Percentiles rank a stretch among this genome's conserved stretches.
Conservation (phyloP, 768 basidiomycete species). For the Termitomyces sp. region DNA sequence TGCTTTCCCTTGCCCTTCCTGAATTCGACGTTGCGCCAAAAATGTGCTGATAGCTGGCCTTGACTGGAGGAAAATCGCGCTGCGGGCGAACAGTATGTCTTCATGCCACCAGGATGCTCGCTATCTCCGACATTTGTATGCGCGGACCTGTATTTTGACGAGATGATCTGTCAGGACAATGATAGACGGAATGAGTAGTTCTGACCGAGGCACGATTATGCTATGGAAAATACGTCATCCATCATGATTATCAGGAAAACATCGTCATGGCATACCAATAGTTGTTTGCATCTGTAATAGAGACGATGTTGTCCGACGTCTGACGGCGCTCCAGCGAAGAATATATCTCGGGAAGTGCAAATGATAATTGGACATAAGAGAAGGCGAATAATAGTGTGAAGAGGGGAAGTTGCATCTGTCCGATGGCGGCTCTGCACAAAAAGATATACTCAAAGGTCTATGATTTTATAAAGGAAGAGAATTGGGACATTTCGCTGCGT, state of each 20-base stretch:
- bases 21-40: conserved; percentile 47
- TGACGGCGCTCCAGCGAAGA: conserved; percentile 19
- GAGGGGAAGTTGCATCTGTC: neutral
- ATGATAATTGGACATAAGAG: neutral
- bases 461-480: neutral
- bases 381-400: neutral
- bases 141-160: conserved; percentile 23
- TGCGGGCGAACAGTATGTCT: conserved; percentile 44
- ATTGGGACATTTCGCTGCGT: too few relatives aligned
- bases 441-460: neutral
- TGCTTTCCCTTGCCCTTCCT: conserved; percentile 33
- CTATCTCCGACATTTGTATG: conserved; percentile 51
- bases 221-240: conserved; percentile 14
- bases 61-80: conserved; percentile 32
- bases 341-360: neutral
- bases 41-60: conserved; percentile 37
- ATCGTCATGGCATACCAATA: conserved; percentile 34
- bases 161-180: neutral
- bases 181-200: neutral
- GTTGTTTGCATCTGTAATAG: conserved; percentile 32
- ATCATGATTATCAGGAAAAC: neutral
- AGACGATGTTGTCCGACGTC: conserved; percentile 45
- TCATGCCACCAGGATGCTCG: conserved; percentile 47
- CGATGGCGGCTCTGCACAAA: neutral
- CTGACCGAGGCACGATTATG: conserved; percentile 43